These are phyloP conservation scores for Strobilomyces echinocephalus DNA, from an alignment of 768 basidiomycete species.

Conservation along the genomic window DNA sequence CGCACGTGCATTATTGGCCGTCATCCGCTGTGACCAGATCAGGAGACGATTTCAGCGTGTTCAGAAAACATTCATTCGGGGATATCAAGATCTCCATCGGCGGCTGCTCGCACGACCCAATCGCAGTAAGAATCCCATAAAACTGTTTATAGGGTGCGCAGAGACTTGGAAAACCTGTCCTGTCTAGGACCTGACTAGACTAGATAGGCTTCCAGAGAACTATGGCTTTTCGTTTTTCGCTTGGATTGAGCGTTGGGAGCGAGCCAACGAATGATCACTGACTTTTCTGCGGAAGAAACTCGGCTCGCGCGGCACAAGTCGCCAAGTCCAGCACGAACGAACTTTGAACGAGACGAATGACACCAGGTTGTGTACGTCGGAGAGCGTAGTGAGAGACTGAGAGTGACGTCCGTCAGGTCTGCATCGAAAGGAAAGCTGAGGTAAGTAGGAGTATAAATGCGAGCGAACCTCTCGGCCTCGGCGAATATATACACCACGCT, in stretches of 20 bases:
- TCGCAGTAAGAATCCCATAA: background rate
- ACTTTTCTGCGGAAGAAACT: slow-evolving; percentile 10
- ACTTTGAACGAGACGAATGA: slow-evolving; percentile 15
- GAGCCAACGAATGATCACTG: background rate
- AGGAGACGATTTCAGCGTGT: background rate
- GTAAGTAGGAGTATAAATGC: no score
- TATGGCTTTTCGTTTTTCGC: background rate
- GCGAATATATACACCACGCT: no score
- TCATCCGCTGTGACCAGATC: background rate
- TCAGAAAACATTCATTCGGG: background rate
- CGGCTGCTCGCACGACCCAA: background rate
- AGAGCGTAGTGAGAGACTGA: slow-evolving; percentile 4
- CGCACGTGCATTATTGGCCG: slow-evolving; percentile 2
- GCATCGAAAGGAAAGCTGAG: slow-evolving; percentile 4
- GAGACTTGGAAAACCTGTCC: slow-evolving; percentile 4
- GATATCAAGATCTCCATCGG: background rate
- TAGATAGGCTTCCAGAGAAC: slow-evolving; percentile 8
- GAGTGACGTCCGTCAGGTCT: slow-evolving; percentile 12
- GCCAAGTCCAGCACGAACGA: slow-evolving; percentile 13
- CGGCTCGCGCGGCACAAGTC: slow-evolving; percentile 4
- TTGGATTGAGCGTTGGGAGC: background rate
- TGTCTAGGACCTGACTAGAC: slow-evolving; percentile 14
- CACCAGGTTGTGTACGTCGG: slow-evolving; percentile 8
- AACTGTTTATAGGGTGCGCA: slow-evolving; percentile 10
- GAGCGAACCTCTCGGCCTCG: no score